phyloP scores from a whole-genome alignment of 495 filamentous ascomycete species.

The Hypoxylon subgilvum region DNA sequence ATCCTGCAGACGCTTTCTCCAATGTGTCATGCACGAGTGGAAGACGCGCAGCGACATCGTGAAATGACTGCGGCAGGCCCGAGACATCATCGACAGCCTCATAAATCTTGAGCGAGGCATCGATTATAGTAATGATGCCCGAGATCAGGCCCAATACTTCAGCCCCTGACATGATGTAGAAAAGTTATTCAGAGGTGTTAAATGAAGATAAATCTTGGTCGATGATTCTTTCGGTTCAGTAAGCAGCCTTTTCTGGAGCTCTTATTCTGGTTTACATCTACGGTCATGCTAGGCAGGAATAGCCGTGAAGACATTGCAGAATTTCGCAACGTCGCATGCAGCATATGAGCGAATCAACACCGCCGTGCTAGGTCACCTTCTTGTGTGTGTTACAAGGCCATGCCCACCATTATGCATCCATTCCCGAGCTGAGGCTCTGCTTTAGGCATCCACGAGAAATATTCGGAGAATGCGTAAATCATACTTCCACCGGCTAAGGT shows the following conservation, averaged over 20 bases:
- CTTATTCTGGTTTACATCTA: too few species aligned
- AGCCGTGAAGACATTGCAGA: too few species aligned
- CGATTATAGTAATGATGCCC: slow-evolving; percentile 37
- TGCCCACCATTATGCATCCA: background rate
- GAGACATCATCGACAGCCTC: slow-evolving; percentile 31
- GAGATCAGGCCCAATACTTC: slow-evolving; percentile 40
- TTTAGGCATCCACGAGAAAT: background rate
- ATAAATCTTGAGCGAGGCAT: slow-evolving; percentile 36
- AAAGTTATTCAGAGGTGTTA: background rate
- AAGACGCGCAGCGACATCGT: slow-evolving; percentile 37
- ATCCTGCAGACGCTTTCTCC: slow-evolving; percentile 13
- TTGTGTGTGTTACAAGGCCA: background rate
- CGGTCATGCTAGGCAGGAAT: too few species aligned
- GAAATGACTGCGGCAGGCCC: slow-evolving; percentile 40
- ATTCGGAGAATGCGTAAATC: background rate
- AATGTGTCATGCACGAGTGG: slow-evolving; percentile 34
- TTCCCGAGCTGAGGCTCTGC: background rate
- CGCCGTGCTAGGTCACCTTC: too few species aligned
- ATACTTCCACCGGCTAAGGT: background rate
- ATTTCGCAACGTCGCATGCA: too few species aligned
- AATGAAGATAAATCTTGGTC: too few species aligned
- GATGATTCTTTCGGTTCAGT: background rate
- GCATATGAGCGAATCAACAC: too few species aligned
- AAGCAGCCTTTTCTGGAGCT: background rate
- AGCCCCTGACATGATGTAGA: slow-evolving; percentile 35